phyloP scores from a whole-genome alignment of 768 basidiomycete species.

The Termitomyces sp. region DNA sequence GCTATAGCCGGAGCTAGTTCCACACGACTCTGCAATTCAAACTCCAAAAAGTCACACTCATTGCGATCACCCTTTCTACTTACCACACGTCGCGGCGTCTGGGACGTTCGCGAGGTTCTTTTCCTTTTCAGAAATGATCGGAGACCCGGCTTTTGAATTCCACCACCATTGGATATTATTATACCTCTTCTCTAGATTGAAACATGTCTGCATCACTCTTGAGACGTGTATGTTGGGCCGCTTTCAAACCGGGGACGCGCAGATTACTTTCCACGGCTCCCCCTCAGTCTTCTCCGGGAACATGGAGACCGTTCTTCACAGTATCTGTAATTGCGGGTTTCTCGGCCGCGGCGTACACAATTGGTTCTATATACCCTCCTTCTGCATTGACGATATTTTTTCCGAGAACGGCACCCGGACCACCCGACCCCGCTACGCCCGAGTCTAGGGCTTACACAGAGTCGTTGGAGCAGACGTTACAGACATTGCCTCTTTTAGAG shows the following conservation, averaged over 20 bases:
- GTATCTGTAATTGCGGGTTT: constrained; percentile 29
- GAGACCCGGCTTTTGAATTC: not conserved
- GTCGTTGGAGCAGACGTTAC: constrained; percentile 68
- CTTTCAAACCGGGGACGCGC: constrained; percentile 4
- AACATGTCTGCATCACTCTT: constrained; percentile 15
- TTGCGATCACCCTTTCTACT: too few species aligned
- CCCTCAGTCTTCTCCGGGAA: constrained; percentile 11
- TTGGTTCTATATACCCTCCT: constrained; percentile 74
- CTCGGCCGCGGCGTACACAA: constrained; percentile 41
- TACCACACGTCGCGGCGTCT: too few species aligned
- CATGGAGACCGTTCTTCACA: constrained; percentile 24
- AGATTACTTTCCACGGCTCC: constrained; percentile 10
- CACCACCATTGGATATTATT: constrained; percentile 1
- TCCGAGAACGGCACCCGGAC: constrained; percentile 75
- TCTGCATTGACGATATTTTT: constrained; percentile 64
- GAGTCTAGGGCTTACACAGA: constrained; percentile 58
- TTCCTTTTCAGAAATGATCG: not conserved
- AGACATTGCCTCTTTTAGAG: constrained; percentile 48
- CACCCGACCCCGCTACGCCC: constrained; percentile 53
- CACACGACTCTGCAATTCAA: not conserved
- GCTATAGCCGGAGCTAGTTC: not conserved
- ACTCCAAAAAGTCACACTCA: not conserved
- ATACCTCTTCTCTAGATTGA: constrained; percentile 3
- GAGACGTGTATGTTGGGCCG: constrained; percentile 3
- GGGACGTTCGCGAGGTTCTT: too few species aligned